These are phyloP conservation scores for Aphanomyces euteiches DNA, from an alignment of 352 stramenopile species.

Conservation along the genomic window DNA sequence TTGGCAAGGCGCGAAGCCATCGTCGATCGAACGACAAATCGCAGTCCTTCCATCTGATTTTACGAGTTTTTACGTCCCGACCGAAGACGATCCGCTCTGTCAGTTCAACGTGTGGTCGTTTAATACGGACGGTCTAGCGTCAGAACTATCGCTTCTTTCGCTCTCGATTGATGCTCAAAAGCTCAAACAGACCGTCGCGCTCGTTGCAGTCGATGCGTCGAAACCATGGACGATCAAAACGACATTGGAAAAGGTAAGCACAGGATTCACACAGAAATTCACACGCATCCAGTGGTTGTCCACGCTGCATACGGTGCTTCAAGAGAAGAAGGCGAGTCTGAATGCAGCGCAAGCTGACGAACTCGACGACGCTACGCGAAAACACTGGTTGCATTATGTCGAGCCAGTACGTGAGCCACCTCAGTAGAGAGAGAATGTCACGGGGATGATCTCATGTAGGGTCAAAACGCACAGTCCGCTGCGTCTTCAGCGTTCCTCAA, in stretches of 20 bases:
- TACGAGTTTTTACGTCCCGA: slow-evolving; percentile 22
- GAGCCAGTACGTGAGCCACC: slow-evolving; percentile 46
- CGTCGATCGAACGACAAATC: slow-evolving; percentile 20
- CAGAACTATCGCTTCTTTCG: slow-evolving; percentile 49
- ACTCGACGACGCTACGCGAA: slow-evolving; percentile 59
- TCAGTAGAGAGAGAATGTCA: too few relatives aligned
- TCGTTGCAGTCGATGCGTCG: slow-evolving; percentile 66
- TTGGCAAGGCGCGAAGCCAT: slow-evolving; percentile 29
- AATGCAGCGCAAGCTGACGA: slow-evolving; percentile 46
- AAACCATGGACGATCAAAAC: slow-evolving; percentile 79
- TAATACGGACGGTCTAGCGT: slow-evolving; percentile 59
- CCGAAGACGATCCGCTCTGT: slow-evolving; percentile 63
- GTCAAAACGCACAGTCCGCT: neutral
- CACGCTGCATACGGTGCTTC: slow-evolving; percentile 60
- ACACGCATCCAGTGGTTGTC: slow-evolving; percentile 52
- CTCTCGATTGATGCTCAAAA: slow-evolving; percentile 58
- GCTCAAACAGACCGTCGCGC: slow-evolving; percentile 60
- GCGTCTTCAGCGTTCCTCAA: neutral
- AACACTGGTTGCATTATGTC: slow-evolving; percentile 72
- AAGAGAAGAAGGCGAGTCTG: slow-evolving; percentile 70
- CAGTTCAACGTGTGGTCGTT: slow-evolving; percentile 74
- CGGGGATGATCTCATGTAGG: neutral
- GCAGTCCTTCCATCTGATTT: slow-evolving; percentile 51
- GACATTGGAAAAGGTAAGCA: slow-evolving; percentile 53
- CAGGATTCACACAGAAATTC: neutral